These are phyloP conservation scores for Neoarthrinium moseri DNA, from an alignment of 2,329 filamentous ascomycete species.

Conservation along the genomic window DNA sequence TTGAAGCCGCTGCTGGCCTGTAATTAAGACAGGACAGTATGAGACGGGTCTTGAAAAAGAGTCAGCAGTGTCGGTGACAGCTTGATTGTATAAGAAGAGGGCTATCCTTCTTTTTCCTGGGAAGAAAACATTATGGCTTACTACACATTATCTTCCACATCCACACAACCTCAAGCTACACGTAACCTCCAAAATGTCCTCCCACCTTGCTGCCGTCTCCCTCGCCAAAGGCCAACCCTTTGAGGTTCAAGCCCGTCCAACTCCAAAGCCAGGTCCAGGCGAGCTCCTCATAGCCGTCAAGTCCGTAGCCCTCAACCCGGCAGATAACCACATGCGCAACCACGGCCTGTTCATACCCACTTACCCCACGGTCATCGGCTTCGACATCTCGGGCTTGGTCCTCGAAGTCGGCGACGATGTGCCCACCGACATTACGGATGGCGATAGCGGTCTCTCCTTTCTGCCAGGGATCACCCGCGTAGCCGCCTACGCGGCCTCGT, in stretches of 20 bases:
- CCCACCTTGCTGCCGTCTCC: constrained; percentile 39
- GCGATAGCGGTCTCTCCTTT: constrained; percentile 19
- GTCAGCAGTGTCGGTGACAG: background rate
- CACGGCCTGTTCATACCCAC: constrained; percentile 36
- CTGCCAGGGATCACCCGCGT: constrained; percentile 33
- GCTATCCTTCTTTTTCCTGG: background rate
- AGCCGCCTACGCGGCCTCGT: constrained; percentile 33
- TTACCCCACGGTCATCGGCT: constrained; percentile 41
- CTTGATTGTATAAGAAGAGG: background rate
- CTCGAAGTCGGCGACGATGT: constrained; percentile 39
- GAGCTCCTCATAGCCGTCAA: constrained; percentile 48
- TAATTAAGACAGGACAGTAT: background rate
- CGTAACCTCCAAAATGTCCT: too few relatives aligned
- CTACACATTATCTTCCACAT: background rate
- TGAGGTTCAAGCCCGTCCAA: constrained; percentile 34
- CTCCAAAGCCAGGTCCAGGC: constrained; percentile 41
- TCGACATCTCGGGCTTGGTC: constrained; percentile 42
- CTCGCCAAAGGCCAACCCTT: constrained; percentile 34
- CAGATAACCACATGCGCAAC: constrained; percentile 41
- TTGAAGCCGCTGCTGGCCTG: background rate
- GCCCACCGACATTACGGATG: constrained; percentile 17
- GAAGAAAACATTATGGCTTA: too few relatives aligned
- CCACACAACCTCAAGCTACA: background rate
- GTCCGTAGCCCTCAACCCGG: constrained; percentile 47
- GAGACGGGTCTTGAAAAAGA: background rate